These are phyloP conservation scores for Raffaelea arxii DNA, from an alignment of 2,329 filamentous ascomycete species.

Conservation along the genomic window DNA sequence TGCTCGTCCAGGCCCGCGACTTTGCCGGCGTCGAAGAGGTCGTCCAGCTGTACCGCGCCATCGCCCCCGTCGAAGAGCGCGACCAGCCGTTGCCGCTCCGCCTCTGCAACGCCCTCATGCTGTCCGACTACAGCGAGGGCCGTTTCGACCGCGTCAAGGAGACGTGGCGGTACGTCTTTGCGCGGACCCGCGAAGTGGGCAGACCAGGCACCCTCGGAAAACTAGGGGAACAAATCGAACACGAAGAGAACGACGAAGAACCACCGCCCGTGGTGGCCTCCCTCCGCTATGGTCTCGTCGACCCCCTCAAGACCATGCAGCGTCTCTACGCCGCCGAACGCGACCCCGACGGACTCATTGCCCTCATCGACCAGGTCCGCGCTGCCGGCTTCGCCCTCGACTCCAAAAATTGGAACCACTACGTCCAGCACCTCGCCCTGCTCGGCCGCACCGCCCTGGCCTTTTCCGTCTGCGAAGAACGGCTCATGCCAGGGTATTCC, in stretches of 20 bases:
- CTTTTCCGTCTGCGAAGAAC: slow-evolving; percentile 63
- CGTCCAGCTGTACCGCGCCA: slow-evolving; percentile 34
- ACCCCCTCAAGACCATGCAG: slow-evolving; percentile 39
- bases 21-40: slow-evolving; percentile 29
- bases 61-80: slow-evolving; percentile 18
- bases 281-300: slow-evolving; percentile 43
- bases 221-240: slow-evolving; percentile 10
- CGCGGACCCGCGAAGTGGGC: slow-evolving; percentile 36
- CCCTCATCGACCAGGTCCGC: slow-evolving; percentile 41
- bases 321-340: slow-evolving; percentile 29
- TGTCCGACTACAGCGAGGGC: slow-evolving; percentile 46
- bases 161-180: slow-evolving; percentile 56
- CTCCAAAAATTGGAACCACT: slow-evolving; percentile 70
- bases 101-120: slow-evolving; percentile 59
- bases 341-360: slow-evolving; percentile 38
- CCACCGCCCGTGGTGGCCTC: slow-evolving; percentile 27
- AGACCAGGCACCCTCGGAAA: slow-evolving; percentile 17
- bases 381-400: slow-evolving; percentile 63
- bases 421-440: slow-evolving; percentile 57
- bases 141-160: slow-evolving; percentile 51
- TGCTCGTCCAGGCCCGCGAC: slow-evolving; percentile 29
- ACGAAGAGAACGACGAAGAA: too few relatives aligned
- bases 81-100: slow-evolving; percentile 35
- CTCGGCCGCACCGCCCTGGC: slow-evolving; percentile 53
- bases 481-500: slow-evolving; percentile 52